A percentile compares a stretch with the other conserved stretches of the same genome.
These are phyloP conservation scores for Apiospora marii DNA, from an alignment of 2,329 filamentous ascomycete species.

Conservation along the genomic window DNA sequence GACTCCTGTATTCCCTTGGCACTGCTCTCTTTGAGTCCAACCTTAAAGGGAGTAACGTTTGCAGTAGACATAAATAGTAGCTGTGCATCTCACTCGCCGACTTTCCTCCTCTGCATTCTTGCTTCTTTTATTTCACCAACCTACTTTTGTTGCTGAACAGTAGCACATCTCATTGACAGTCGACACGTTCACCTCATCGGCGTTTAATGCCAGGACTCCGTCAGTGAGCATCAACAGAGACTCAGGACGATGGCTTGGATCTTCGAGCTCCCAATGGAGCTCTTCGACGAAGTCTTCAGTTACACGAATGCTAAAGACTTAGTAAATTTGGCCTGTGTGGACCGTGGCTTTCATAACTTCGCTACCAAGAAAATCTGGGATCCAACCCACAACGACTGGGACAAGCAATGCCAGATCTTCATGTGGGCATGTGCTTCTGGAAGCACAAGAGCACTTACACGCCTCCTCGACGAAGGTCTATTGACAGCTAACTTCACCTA, in stretches of 20 bases:
- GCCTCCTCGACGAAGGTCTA: background rate
- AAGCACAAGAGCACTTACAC: background rate
- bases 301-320: background rate
- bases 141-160: background rate
- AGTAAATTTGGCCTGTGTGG: background rate
- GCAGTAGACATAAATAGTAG: no score
- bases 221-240: background rate
- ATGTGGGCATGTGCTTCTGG: background rate
- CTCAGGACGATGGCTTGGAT: background rate
- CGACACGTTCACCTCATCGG: no score
- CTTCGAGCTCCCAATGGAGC: background rate
- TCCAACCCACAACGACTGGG: background rate
- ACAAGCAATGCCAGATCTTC: background rate
- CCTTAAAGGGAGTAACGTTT: no score
- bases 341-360: background rate
- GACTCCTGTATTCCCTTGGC: no score
- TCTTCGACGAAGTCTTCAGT: background rate
- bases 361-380: background rate
- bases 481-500: background rate
- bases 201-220: no score
- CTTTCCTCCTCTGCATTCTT: no score
- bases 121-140: no score
- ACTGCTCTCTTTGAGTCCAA: no score
- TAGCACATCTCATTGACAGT: background rate
- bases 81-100: no score